Percentiles rank a stretch among this genome's conserved stretches.
These are phyloP conservation scores for Alloascoidea africana DNA, from an alignment of 805 yeast genomes.

Conservation along the genomic window DNA sequence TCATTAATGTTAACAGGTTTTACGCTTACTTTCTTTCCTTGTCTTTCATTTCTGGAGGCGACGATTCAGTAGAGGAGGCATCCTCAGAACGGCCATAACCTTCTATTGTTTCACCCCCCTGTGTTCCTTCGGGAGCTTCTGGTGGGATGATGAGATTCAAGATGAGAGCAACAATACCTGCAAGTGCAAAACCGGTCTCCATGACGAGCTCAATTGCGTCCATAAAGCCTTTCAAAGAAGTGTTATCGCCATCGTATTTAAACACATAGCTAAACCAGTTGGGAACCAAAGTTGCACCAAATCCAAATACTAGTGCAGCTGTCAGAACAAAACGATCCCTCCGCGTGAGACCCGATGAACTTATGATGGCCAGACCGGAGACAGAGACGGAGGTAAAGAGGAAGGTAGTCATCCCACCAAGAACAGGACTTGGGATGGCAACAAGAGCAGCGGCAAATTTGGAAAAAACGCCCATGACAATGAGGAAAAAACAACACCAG, in stretches of 20 bases:
- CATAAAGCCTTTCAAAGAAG: conserved; percentile 29
- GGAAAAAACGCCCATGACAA: conserved; percentile 27
- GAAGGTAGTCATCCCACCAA: conserved; percentile 36
- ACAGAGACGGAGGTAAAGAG: conserved; percentile 44
- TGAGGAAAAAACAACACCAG: conserved; percentile 28
- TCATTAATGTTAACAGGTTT: too few species aligned
- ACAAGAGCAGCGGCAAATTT: conserved; percentile 24
- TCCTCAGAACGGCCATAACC: too few species aligned
- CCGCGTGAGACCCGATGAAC: conserved; percentile 33
- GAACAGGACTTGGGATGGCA: conserved; percentile 17
- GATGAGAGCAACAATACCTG: conserved; percentile 37
- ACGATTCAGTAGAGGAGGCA: too few species aligned
- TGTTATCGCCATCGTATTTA: conserved; percentile 32
- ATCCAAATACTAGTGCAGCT: conserved; percentile 36
- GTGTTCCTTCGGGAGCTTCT: conserved; percentile 26
- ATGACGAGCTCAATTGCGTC: conserved; percentile 39
- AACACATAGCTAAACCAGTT: conserved; percentile 37
- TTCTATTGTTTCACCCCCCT: too few species aligned
- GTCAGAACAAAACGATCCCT: conserved; percentile 44
- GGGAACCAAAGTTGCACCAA: conserved; percentile 37
- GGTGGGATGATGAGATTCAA: conserved; percentile 35
- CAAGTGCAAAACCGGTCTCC: conserved; percentile 44
- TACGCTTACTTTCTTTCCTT: too few species aligned
- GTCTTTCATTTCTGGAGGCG: too few species aligned
- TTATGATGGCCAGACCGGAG: conserved; percentile 38